Base-by-base conservation (phyloP, 2,329 filamentous ascomycete genomes). In the Setomelanomma holmii region DNA sequence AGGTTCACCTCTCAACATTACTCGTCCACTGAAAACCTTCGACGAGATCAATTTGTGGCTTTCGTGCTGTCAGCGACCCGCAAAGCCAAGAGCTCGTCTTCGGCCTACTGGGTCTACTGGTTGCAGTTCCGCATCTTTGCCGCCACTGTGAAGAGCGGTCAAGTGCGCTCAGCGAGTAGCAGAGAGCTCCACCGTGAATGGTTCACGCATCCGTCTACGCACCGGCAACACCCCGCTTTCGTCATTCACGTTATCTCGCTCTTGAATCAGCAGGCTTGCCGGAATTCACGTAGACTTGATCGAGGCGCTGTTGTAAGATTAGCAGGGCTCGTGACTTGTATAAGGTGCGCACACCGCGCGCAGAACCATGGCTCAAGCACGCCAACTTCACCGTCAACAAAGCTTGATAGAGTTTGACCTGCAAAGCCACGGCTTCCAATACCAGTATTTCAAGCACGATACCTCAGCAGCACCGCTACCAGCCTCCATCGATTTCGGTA, bases 71-170 rank as follows among this genome's bases (percentile, higher is more conserved):
- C n/a, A n/a, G n/a, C n/a, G n/a, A n/a, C n/a, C n/a, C n/a, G n/a
- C n/a, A n/a, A 36, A 50, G 24, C 49, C 49, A 40, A 44, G 39
- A 40, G 5, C 16, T 30, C 33, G 35, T 10, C 14, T 43, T n/a
- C n/a, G n/a, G n/a, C n/a, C n/a, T n/a, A n/a, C n/a, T n/a, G n/a
- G n/a, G n/a, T n/a, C n/a, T 33, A 58, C 46, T 53, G 45, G 51
- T 14, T 42, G 22, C 33, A 20, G 17, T 40, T 45, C 51, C 57
- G 49, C 42, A 41, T 43, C 41, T 45, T 59, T 52, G 65, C 63
- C 62, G 63, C 61, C 57, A 20, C 21, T 49, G 49, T 55, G 67
- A 66, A 60, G 64, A 60, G 66, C 55, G 53, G 60, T 63, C 50
- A 49, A 47, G 41, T 50, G 52, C 53, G 55, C 55, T 53, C 38